A percentile compares a stretch with the other conserved stretches of the same genome.
Evolutionary conservation across 139 green algal genomes (phyloP).

Genomic region (Eudorina sp.): DNA sequence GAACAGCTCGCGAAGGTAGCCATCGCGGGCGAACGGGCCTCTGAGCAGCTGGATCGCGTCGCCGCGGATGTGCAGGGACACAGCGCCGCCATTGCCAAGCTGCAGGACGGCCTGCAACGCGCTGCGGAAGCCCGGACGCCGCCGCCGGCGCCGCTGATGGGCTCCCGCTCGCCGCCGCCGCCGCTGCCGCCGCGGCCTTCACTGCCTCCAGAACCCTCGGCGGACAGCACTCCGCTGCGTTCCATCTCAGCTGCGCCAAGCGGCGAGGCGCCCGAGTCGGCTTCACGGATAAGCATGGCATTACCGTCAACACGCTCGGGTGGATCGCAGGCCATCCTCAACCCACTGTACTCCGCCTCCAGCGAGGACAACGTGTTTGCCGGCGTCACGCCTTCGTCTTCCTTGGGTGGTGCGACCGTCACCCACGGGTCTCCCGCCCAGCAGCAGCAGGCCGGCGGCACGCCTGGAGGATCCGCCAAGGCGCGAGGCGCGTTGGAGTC

Average conservation of each 20-base stretch:
- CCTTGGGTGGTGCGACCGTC: too few species aligned
- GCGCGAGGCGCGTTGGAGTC: neutral
- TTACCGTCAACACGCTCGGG: neutral
- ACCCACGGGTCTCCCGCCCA: neutral
- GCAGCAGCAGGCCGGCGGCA: neutral
- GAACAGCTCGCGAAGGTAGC: constrained; percentile 28
- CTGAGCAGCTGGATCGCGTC: neutral
- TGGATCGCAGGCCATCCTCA: constrained; percentile 22
- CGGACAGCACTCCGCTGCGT: too few species aligned
- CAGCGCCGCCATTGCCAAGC: neutral
- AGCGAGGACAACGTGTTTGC: constrained; percentile 12
- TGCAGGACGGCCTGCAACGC: constrained; percentile 7
- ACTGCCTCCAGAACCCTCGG: too few species aligned
- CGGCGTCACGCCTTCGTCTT: neutral
- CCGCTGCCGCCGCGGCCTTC: neutral
- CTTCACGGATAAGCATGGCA: neutral
- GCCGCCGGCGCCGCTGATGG: neutral
- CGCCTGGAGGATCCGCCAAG: neutral
- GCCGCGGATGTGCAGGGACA: neutral
- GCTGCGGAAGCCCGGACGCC: neutral
- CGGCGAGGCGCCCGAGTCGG: neutral
- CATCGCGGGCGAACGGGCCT: neutral
- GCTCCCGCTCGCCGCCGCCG: neutral
- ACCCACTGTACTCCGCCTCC: constrained; percentile 26
- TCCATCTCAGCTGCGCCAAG: neutral